Evolutionary conservation across 192 early-diverging fungal species (phyloP).

Genomic region (Chytriomyces sp.): DNA sequence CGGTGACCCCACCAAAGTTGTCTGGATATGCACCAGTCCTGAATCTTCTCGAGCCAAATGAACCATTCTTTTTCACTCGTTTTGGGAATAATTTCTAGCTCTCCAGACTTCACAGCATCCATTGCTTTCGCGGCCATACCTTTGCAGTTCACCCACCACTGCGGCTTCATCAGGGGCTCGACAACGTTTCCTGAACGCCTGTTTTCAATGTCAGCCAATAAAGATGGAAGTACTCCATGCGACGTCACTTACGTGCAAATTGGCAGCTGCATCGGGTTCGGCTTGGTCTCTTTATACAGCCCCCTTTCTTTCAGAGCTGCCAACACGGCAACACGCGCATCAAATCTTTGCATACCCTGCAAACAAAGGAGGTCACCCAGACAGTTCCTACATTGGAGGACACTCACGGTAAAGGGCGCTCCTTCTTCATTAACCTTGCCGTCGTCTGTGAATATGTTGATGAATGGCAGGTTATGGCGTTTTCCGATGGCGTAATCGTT

Average conservation of each 20-base stretch:
- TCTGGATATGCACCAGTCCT: constrained; percentile 98
- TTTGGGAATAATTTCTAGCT: constrained; percentile 81
- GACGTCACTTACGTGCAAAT: constrained; percentile 74
- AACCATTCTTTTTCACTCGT: constrained; percentile 93
- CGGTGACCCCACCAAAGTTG: constrained; percentile 99
- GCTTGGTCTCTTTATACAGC: constrained; percentile 79
- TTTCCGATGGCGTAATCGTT: constrained; percentile 98
- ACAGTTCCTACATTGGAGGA: background rate
- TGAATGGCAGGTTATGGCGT: constrained; percentile 90
- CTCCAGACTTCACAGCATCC: constrained; percentile 75
- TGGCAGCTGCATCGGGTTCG: constrained; percentile 94
- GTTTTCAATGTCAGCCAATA: background rate
- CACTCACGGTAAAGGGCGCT: constrained; percentile 72
- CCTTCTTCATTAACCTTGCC: constrained; percentile 90
- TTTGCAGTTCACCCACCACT: constrained; percentile 97
- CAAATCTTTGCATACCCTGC: constrained; percentile 87
- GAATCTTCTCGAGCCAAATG: constrained; percentile 92
- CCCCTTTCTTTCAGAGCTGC: constrained; percentile 87
- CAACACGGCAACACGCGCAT: constrained; percentile 85
- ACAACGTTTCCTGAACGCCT: constrained; percentile 89
- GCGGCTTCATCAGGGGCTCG: constrained; percentile 97
- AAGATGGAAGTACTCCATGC: background rate
- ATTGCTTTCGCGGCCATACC: constrained; percentile 83
- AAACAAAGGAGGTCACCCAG: background rate
- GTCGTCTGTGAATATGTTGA: constrained; percentile 97